Base-by-base conservation (phyloP, 1,284 basidiomycete species). In the Sporisorium exsertum region DNA sequence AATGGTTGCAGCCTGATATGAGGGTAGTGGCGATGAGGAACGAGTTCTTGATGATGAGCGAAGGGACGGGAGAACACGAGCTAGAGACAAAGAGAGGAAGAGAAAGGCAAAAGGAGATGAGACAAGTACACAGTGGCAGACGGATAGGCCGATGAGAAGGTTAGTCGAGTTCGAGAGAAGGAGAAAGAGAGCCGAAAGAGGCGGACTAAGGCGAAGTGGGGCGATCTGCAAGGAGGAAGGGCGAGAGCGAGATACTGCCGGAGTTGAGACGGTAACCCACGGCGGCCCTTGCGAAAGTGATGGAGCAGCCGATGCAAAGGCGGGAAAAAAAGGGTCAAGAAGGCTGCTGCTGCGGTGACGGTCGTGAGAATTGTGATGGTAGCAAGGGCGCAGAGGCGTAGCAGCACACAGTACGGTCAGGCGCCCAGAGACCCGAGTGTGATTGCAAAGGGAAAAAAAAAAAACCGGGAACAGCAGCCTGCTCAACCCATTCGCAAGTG, bases 151-250 rank as follows among this genome's bases (percentile, higher is more conserved):
- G 67, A 64, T 57, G 61, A 67, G 51, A 50, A 57, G 52, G 54
- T 57, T 45, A 29, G 64, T 55, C 37, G 47, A 61, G 58, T 40
- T 50, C 49, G 49, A 50, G 10, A 50, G 47, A n/a, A 18, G 49
- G 29, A 50, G 49, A 29, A 32, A 15, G 27, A 42, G 42, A 12
- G 37, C 51, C 42, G 20, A 35, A n/a, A 53, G 32, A 56, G 51
- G 32, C 22, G 47, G 58, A 43, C 33, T 8, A 33, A 20, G 43
- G 43, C 43, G 50, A 47, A 27, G 62, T 37, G 58, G 50, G 47
- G 55, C 57, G 37, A 60, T 58, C 55, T 58, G 67, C 66, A 58
- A 69, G 56, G 60, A 63, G 58, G 37, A 54, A 40, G 37, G 4
- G 37, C 16, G n/a, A 43, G 40, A 9, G 40, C 22, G 26, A 33